Evolutionary conservation across 2,329 filamentous ascomycete species (phyloP), one percentile per base, ranked within the genome.

Genomic region (Sclerotiophoma versabilis): DNA sequence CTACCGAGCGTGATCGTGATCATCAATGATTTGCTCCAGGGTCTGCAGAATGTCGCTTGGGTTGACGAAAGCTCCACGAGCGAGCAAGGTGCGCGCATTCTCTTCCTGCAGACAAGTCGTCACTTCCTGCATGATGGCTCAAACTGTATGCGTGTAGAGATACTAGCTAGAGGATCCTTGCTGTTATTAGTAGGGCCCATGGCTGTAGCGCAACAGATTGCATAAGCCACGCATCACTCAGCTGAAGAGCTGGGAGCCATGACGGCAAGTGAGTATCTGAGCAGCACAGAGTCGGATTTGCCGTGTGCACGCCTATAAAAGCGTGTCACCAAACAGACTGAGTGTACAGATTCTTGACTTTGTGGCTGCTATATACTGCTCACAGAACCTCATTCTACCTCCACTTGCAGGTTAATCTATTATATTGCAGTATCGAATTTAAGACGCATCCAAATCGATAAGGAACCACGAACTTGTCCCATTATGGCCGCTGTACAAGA

Each of bases 401-500:
- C n/a, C n/a, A n/a, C n/a, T n/a, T n/a, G n/a, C n/a, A n/a, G n/a
- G n/a, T n/a, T n/a, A n/a, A n/a, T n/a, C n/a, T n/a, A n/a, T n/a
- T n/a, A n/a, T n/a, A n/a, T n/a, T n/a, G n/a, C n/a, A n/a, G n/a
- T n/a, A n/a, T n/a, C n/a, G n/a, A n/a, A n/a, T n/a, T n/a, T n/a
- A n/a, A n/a, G n/a, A n/a, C n/a, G n/a, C n/a, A n/a, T n/a, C n/a
- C n/a, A n/a, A n/a, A n/a, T n/a, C n/a, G n/a, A n/a, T n/a, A n/a
- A n/a, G n/a, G n/a, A n/a, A n/a, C n/a, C n/a, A n/a, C n/a, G n/a
- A n/a, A n/a, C n/a, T n/a, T n/a, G n/a, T n/a, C n/a, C n/a, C 42
- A 51, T 12, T 1, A 50, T 55, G 52, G 34, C 52, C 3, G 8
- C 29, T 8, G 41, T 48, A 11, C 43, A 47, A 12, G 54, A 57